Conservation (phyloP, 805 yeast genomes). For the Clavispora fructus region DNA sequence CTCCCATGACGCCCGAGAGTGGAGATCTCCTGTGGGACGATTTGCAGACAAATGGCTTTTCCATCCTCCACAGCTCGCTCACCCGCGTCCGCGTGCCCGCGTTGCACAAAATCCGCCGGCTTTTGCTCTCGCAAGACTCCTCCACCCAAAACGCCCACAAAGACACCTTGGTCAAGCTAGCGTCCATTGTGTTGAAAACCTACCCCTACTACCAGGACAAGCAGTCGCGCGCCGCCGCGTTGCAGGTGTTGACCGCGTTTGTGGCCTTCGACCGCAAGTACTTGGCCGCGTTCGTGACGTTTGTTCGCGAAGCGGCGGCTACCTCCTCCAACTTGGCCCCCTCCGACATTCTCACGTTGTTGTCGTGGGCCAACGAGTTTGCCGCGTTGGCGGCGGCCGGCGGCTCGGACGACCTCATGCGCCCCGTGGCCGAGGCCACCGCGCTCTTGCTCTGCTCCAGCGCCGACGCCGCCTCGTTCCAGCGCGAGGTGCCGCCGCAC, state of each 20-base stretch:
- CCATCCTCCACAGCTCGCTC: conserved; percentile 28
- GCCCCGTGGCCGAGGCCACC: conserved; percentile 22
- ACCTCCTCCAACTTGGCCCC: conserved; percentile 41
- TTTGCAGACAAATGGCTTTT: conserved; percentile 19
- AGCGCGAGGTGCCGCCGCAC: conserved; percentile 15
- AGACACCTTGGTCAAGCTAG: conserved; percentile 16
- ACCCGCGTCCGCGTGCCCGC: conserved; percentile 30
- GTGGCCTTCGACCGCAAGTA: conserved; percentile 27
- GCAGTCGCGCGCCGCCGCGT: conserved; percentile 40
- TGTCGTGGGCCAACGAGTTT: conserved; percentile 51
- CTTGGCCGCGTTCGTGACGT: conserved; percentile 32
- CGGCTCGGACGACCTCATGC: not conserved
- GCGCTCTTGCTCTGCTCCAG: conserved; percentile 37
- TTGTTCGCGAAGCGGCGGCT: conserved; percentile 26
- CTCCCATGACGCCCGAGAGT: not conserved
- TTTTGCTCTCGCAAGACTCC: conserved; percentile 13
- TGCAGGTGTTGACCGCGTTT: conserved; percentile 34
- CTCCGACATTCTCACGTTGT: conserved; percentile 50
- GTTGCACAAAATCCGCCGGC: conserved; percentile 23
- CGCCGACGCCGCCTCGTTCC: conserved; percentile 12
- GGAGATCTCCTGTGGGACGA: conserved; percentile 7
- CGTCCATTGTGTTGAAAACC: conserved; percentile 38
- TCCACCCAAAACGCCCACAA: conserved; percentile 3
- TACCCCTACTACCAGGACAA: conserved; percentile 48
- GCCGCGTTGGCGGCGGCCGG: conserved; percentile 12